Base-by-base conservation (phyloP, 2,329 filamentous ascomycete genomes). In the Colletotrichum karsti region DNA sequence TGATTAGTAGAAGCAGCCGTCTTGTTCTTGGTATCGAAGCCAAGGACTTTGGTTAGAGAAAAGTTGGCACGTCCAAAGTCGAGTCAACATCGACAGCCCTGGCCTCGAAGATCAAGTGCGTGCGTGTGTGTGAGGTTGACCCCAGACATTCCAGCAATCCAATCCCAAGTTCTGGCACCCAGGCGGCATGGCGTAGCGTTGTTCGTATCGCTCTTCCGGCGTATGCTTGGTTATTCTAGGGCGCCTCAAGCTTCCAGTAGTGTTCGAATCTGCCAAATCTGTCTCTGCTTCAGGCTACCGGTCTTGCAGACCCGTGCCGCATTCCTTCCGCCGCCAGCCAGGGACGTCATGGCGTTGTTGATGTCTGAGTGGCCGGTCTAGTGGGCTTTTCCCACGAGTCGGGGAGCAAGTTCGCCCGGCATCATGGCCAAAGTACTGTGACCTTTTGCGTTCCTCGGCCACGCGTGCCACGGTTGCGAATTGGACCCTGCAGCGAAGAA, bases 401-500 rank as follows among this genome's bases (percentile, higher is more conserved):
- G 26, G 18, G 28, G 22, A 3, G 20, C 12, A 41, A 15, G 24
- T 64, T 39, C 4, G 35, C 41, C 33, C 37, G 30, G 30, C 46
- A 24, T 22, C 28, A 44, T 51, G 13, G 26, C 35, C 22, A 60
- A n/a, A 42, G 35, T 60, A 37, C 55, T 22, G 26, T 30, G 26
- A 53, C 30, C 50, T 33, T 20, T 9, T 20, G 20, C 20, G 59
- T 67, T 37, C 37, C 59, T 54, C 35, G 7, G 12, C 57, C 28
- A 20, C 33, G n/a, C 42, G 39, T 59, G 12, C 57, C 28, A 20
- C 33, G n/a, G 57, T 51, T 59, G 60, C 54, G 44, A 39, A 51
- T 46, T 22, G 54, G 65, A 65, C 65, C 65, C 65, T 68, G 65
- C 65, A 68, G 60, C 60, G 51, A 26, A 30, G 46, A 30, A 26